A percentile compares a stretch with the other conserved stretches of the same genome.
Evolutionary conservation across 805 yeast species (phyloP).

Genomic region (Kockiozyma suomiensis): DNA sequence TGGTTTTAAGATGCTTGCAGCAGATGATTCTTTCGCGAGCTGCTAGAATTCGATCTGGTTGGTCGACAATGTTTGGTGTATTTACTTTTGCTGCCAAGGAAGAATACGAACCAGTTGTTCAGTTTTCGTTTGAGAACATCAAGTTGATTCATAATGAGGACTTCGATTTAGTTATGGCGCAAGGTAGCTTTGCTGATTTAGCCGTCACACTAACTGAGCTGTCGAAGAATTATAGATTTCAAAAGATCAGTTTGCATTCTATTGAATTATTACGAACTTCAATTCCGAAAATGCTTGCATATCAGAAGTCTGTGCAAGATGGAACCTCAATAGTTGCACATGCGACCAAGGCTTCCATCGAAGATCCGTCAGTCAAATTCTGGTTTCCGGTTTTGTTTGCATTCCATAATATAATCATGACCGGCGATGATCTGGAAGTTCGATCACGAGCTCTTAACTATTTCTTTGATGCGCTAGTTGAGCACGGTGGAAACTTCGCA

Average conservation of each 20-base stretch:
- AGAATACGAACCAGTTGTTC: constrained; percentile 57
- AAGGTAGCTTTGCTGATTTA: constrained; percentile 67
- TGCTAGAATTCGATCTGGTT: constrained; percentile 80
- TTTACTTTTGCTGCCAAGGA: constrained; percentile 73
- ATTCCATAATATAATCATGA: constrained; percentile 87
- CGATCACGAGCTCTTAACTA: constrained; percentile 83
- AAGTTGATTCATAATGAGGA: constrained; percentile 63
- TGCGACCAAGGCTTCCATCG: constrained; percentile 33
- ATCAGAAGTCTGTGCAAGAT: constrained; percentile 25
- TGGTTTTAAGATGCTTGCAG: constrained; percentile 86
- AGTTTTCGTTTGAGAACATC: constrained; percentile 64
- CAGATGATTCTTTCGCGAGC: constrained; percentile 82
- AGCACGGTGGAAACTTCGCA: constrained; percentile 76
- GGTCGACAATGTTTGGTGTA: constrained; percentile 85
- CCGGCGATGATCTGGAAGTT: constrained; percentile 91
- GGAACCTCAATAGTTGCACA: constrained; percentile 18
- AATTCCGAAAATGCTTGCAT: constrained; percentile 59
- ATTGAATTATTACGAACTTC: constrained; percentile 70
- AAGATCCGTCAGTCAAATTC: constrained; percentile 45
- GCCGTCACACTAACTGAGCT: constrained; percentile 76
- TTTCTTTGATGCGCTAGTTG: constrained; percentile 77
- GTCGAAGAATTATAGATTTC: constrained; percentile 82
- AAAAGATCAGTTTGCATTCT: constrained; percentile 77
- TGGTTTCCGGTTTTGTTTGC: constrained; percentile 90
- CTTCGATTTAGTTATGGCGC: constrained; percentile 62